Conservation (phyloP, 345 rosid genomes). For the Trapa bicornis region DNA sequence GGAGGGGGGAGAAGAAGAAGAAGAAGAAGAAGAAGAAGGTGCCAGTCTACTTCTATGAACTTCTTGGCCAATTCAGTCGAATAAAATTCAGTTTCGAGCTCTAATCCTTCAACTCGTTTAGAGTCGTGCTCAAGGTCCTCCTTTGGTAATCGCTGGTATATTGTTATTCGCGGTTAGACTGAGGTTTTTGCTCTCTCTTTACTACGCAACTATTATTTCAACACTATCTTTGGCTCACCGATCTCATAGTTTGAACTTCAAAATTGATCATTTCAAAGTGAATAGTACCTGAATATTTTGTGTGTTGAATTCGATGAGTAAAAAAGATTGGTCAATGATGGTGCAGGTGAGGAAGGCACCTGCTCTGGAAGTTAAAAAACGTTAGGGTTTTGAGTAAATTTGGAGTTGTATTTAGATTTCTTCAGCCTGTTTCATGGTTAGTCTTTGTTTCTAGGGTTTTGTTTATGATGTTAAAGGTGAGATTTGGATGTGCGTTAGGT, state of each 20-base stretch:
- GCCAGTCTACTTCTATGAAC: background rate
- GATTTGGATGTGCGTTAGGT: conserved; percentile 44
- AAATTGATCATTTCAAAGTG: background rate
- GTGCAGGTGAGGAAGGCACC: conserved; percentile 14
- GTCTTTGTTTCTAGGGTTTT: conserved; percentile 48
- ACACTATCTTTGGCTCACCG: background rate
- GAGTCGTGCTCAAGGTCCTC: background rate
- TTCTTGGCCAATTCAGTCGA: background rate
- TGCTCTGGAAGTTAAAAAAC: conserved; percentile 10
- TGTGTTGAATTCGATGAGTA: background rate
- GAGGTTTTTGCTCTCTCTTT: background rate
- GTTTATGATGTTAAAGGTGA: conserved; percentile 10
- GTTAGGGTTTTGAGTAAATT: conserved; percentile 6
- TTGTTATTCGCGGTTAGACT: background rate
- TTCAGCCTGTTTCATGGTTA: conserved; percentile 24
- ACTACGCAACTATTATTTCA: background rate
- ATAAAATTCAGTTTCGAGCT: background rate
- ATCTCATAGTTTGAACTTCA: background rate
- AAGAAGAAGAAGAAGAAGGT: background rate
- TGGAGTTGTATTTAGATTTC: conserved; percentile 41
- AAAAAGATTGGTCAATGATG: background rate
- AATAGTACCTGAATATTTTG: background rate
- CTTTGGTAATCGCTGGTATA: background rate
- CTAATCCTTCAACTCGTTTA: background rate
- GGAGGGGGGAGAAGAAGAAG: background rate